These are phyloP conservation scores for Fragosphaeria purpurea DNA, from an alignment of 2,329 filamentous ascomycete genomes.

Conservation along the genomic window DNA sequence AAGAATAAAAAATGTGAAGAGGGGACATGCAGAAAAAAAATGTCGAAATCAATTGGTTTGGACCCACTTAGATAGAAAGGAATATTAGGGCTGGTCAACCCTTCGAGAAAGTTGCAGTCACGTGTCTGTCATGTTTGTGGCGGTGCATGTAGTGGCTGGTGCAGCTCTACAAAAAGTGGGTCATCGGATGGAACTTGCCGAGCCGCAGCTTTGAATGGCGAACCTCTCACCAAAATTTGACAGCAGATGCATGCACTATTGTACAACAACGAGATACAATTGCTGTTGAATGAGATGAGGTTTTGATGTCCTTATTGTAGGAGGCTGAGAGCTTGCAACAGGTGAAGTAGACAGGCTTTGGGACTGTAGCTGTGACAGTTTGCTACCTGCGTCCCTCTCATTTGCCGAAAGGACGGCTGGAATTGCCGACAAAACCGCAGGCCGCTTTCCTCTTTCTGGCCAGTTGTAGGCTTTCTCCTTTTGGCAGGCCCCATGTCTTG, in stretches of 20 bases:
- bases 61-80: neutral
- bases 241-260: too few species aligned
- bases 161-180: neutral
- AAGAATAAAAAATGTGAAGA: neutral
- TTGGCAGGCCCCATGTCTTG: too few species aligned
- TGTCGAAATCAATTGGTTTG: neutral
- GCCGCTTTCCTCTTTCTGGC: neutral
- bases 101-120: neutral
- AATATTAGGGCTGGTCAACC: constrained; percentile 5
- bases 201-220: too few species aligned
- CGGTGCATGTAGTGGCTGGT: constrained; percentile 4
- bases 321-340: too few species aligned
- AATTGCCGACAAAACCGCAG: constrained; percentile 6
- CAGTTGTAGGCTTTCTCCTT: too few species aligned
- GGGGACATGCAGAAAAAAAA: constrained; percentile 2
- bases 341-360: too few species aligned
- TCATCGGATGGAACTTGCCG: constrained; percentile 1
- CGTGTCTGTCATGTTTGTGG: neutral
- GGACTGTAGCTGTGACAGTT: too few species aligned
- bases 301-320: too few species aligned
- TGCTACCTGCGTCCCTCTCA: neutral
- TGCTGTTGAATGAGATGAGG: too few species aligned
- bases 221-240: too few species aligned
- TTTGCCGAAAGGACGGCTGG: constrained; percentile 6
- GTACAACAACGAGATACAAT: too few species aligned